A percentile compares a stretch with the other conserved stretches of the same genome.
Evolutionary conservation across 768 basidiomycete species (phyloP).

Genomic region (Phylloporus sp.): DNA sequence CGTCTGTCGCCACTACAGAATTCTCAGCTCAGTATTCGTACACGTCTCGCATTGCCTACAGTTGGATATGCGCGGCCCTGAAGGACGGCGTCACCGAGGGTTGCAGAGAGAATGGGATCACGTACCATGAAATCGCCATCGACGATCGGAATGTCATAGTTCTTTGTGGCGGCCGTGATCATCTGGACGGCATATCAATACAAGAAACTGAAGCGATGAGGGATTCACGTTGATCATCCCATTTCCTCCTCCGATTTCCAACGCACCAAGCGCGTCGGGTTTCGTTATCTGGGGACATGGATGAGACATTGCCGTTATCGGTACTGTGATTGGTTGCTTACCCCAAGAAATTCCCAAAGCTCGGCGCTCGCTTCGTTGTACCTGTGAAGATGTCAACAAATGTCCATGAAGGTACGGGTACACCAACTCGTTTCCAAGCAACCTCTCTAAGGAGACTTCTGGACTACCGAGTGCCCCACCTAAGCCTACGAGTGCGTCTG

Average conservation of each 20-base stretch:
- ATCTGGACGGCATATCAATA: conserved; percentile 26
- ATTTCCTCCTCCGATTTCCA: conserved; percentile 44
- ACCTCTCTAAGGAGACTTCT: conserved; percentile 35
- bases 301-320: conserved; percentile 2
- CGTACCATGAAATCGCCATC: conserved; percentile 45
- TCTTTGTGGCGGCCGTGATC: conserved; percentile 33
- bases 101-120: neutral
- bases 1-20: conserved; percentile 27
- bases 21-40: neutral
- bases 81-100: conserved; percentile 3
- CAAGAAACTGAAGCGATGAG: neutral
- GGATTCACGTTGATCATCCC: conserved; percentile 40
- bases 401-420: neutral
- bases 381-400: conserved; percentile 9
- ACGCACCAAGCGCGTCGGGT: conserved; percentile 33
- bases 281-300: conserved; percentile 24
- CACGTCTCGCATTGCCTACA: conserved; percentile 14
- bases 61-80: conserved; percentile 38
- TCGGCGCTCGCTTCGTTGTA: conserved; percentile 33
- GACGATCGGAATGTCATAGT: conserved; percentile 38
- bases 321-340: neutral
- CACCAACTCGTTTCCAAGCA: conserved; percentile 36
- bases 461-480: conserved; percentile 44
- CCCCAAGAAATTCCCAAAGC: conserved; percentile 29
- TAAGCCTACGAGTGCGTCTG: conserved; percentile 40